Conservation (phyloP, 1,139 yeast species). For the Pichia sp. region DNA sequence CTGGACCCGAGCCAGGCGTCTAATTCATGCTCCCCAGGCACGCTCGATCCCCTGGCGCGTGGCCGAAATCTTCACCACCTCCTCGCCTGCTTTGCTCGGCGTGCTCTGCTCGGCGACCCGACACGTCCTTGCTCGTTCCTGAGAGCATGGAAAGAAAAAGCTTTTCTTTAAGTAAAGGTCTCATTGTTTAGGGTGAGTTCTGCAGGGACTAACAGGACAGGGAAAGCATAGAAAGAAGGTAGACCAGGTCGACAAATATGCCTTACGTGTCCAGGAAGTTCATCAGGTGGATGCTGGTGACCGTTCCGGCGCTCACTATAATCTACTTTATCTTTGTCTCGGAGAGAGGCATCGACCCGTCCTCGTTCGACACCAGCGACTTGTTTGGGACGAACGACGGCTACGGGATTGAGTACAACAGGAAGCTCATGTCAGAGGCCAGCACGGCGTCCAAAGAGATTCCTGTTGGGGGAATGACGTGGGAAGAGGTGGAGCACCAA, state of each 20-base stretch:
- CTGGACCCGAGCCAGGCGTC: background rate
- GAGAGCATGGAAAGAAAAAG: background rate
- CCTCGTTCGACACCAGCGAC: constrained; percentile 10
- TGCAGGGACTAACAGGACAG: no score
- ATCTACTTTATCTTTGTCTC: constrained; percentile 1
- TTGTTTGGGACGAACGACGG: constrained; percentile 9
- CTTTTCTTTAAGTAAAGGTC: background rate
- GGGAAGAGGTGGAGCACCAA: constrained; percentile 26
- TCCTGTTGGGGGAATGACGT: constrained; percentile 16
- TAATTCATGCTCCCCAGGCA: background rate
- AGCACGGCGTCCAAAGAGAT: constrained; percentile 15
- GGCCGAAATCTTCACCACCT: no score
- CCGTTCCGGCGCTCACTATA: background rate
- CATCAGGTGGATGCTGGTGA: background rate
- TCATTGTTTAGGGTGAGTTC: background rate
- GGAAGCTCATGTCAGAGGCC: constrained; percentile 26
- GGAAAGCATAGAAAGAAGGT: no score
- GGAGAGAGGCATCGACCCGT: background rate
- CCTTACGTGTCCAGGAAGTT: background rate
- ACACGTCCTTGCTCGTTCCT: background rate
- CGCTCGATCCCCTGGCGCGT: no score
- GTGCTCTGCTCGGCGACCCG: background rate
- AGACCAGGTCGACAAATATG: background rate
- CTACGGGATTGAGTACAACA: constrained; percentile 27
- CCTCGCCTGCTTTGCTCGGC: no score